Conservation (phyloP, 805 yeast genomes). For the Ogataea salicorniae region DNA sequence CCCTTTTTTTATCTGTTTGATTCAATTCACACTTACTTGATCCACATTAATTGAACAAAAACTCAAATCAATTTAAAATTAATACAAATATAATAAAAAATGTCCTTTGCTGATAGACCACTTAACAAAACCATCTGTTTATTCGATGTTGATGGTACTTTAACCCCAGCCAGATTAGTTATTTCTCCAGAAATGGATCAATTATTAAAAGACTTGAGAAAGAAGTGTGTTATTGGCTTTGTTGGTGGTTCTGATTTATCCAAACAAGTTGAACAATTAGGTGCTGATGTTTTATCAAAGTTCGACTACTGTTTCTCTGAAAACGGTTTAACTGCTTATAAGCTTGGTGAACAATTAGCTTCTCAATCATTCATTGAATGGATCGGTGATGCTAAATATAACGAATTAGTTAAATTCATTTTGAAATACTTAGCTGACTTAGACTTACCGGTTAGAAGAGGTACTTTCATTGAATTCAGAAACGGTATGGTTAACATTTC, state of each 20-base stretch:
- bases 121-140: constrained; percentile 83
- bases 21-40: background rate
- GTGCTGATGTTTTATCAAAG: constrained; percentile 65
- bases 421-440: constrained; percentile 77
- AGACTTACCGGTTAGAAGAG: constrained; percentile 95
- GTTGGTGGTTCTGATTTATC: constrained; percentile 96
- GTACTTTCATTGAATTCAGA: constrained; percentile 98
- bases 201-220: constrained; percentile 68
- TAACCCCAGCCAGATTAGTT: constrained; percentile 85
- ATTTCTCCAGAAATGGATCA: constrained; percentile 74
- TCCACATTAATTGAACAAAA: no score
- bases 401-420: constrained; percentile 79
- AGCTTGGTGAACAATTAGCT: constrained; percentile 79
- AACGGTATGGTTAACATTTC: constrained; percentile 99
- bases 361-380: constrained; percentile 91
- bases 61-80: background rate
- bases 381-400: constrained; percentile 95
- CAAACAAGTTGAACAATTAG: constrained; percentile 96
- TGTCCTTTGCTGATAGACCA: constrained; percentile 62
- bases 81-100: constrained; percentile 2
- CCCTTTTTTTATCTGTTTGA: background rate
- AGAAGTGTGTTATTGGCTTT: constrained; percentile 92
- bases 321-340: constrained; percentile 97
- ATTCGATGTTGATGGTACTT: constrained; percentile 97
- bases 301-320: constrained; percentile 97